Base-by-base conservation (phyloP, 306 rosid genomes). In the Cicer judaicum region DNA sequence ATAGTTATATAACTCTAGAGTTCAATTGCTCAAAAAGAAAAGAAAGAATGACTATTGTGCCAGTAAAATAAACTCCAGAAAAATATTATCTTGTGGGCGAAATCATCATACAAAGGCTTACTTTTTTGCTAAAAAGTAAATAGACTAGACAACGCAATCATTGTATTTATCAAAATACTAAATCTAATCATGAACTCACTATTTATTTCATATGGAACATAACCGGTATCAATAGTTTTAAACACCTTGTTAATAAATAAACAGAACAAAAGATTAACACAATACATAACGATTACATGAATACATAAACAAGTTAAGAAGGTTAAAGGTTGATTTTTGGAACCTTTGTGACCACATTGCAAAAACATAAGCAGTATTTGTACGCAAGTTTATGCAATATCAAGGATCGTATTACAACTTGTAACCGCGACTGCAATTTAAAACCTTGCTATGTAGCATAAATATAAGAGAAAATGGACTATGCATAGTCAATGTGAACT, bases 201-300 rank as follows among this genome's bases (percentile, higher is more conserved):
- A 43, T 10, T 50, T 13, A n/a, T 39, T 29, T 64, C 50, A 78
- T 34, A 53, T 43, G 73, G 7, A 70, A 29, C 72, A 10, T 15
- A 21, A 48, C 7, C 34, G 7, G 47, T n/a, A 69, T 60, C 13
- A 19, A 19, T 4, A 49, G 55, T 70, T 14, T 47, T 15, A 52
- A 41, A 41, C 41, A 8, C 13, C 34, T 50, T 41, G 5, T 10
- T 16, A 8, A 53, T 53, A 18, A 16, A 16, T 24, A 16, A 53
- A 53, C 34, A 16, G 34, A 61, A 73, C 38, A 74, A 62, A 48
- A 74, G n/a, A 15, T 24, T 49, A 48, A 6, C 12, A 54, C 8
- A 54, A 38, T 47, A 57, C 68, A 46, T 7, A 15, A 47, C 47
- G 42, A 10, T 47, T 7, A 60, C 67, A 61, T n/a, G 21, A 61